Conservation (phyloP, 2,329 filamentous ascomycete species). For the Teratosphaeria zuluensis region DNA sequence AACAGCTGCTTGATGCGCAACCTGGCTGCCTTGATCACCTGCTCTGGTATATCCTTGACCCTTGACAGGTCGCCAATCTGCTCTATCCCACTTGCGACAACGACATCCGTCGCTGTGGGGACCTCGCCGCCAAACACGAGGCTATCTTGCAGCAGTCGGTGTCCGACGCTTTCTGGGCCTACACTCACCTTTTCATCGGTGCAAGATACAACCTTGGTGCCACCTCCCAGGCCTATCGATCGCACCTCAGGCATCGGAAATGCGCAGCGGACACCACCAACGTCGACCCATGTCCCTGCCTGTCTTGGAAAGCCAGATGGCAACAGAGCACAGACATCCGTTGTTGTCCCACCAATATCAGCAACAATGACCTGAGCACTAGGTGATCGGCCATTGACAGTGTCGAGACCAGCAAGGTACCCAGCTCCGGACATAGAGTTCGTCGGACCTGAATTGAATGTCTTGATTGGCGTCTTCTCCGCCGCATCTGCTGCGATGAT, state of each 20-base stretch:
- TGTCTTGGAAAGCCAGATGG: conserved; percentile 53
- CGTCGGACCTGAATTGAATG: conserved; percentile 43
- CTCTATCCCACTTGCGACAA: conserved; percentile 25
- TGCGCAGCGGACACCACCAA: conserved; percentile 50
- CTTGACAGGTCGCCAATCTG: conserved; percentile 16
- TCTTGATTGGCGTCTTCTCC: conserved; percentile 40
- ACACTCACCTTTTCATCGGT: conserved; percentile 31
- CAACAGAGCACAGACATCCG: conserved; percentile 51
- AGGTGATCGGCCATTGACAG: conserved; percentile 12
- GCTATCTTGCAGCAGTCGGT: conserved; percentile 40
- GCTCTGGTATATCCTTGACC: conserved; percentile 11
- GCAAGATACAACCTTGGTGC: conserved; percentile 33
- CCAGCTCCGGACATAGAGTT: conserved; percentile 48
- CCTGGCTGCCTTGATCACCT: conserved; percentile 16
- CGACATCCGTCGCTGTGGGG: conserved; percentile 46
- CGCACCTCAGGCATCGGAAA: conserved; percentile 39
- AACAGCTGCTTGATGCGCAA: conserved; percentile 39
- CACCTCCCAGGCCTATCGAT: conserved; percentile 49
- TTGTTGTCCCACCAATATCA: conserved; percentile 58
- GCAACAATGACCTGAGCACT: conserved; percentile 41
- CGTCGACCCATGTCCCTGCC: conserved; percentile 49
- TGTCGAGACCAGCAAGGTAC: conserved; percentile 39
- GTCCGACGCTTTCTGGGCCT: conserved; percentile 49
- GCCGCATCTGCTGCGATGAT: conserved; percentile 38
- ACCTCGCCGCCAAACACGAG: conserved; percentile 45